A percentile compares a stretch with the other conserved stretches of the same genome.
phyloP scores from a whole-genome alignment of 495 filamentous ascomycete species.

The Talaromyces wortmannii region DNA sequence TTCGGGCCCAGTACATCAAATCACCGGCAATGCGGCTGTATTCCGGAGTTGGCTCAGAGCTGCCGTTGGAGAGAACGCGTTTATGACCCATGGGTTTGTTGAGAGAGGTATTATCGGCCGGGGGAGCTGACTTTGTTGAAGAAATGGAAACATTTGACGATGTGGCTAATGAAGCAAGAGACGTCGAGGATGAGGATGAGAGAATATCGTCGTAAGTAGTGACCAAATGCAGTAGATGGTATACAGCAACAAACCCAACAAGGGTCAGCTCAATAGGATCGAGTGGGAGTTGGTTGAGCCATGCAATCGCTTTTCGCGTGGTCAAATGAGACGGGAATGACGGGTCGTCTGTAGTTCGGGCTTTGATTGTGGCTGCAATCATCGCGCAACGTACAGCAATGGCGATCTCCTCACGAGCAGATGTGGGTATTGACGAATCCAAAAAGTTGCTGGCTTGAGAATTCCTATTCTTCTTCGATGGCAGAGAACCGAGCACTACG shows the following conservation, averaged over 20 bases:
- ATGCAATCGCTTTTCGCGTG: conserved; percentile 32
- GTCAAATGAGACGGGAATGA: conserved; percentile 30
- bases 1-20: conserved; percentile 40
- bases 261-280: conserved; percentile 52
- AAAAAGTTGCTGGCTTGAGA: conserved; percentile 32
- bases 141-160: conserved; percentile 1
- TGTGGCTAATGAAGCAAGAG: neutral
- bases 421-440: conserved; percentile 39
- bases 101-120: conserved; percentile 3
- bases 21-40: conserved; percentile 35
- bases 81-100: conserved; percentile 12
- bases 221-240: conserved; percentile 57
- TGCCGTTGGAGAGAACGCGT: conserved; percentile 2
- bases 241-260: conserved; percentile 71
- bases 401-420: conserved; percentile 55
- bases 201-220: conserved; percentile 46
- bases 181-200: neutral
- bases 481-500: conserved; percentile 41
- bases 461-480: conserved; percentile 26
- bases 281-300: conserved; percentile 38
- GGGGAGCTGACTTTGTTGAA: neutral
- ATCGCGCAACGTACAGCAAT: conserved; percentile 76
- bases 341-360: conserved; percentile 25
- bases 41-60: conserved; percentile 7
- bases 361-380: conserved; percentile 60